Evolutionary conservation across 2,329 filamentous ascomycete species (phyloP), one percentile per base, ranked within the genome.

Genomic region (Teratosphaeria epicoccoides): DNA sequence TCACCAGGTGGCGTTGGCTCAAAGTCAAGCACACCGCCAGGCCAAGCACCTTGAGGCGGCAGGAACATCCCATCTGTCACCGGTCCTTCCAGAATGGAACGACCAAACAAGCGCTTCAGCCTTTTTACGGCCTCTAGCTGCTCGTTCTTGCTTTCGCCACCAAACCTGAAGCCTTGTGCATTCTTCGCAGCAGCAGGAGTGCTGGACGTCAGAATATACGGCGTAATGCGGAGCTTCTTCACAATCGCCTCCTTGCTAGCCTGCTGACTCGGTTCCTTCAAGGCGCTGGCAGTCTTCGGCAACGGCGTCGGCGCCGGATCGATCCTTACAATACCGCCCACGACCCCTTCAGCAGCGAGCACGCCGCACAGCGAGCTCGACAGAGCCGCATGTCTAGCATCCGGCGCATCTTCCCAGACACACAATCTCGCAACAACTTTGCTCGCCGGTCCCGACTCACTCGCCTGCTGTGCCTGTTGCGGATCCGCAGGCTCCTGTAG

Each of bases 41-140:
- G 82, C 82, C 91, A 96, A 72, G 81, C 53, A 77, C 74, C 50
- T 76, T 76, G 29, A 74, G 82, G 60, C 1, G 79, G 80, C 20
- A 98, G 70, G 12, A 96, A 70, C 71, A 91, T 85, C 2, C 91
- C 90, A 67, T 98, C 88, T 0, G 90, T 96, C 48, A 98, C 67
- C 4, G 93, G 89, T 0, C 93, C 93, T 51, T 86, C 80, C 1
- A 97, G 73, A 17, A 97, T 68, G 1, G 85, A 82, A 43, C 74
- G 70, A 20, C 81, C 79, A 59, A 93, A 93, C 2, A 88, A 78
- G 10, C 83, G 78, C 56, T 81, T 80, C 55, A 95, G 82, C 43
- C 81, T 80, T 62, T 85, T 84, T 12, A 80, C 74, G 2, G 83
- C 82, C 59, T 89, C 88, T 63, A 95, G 88, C 49, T 84, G 83